Evolutionary conservation across 441 rosid species (phyloP).

Genomic region (Gossypium laxum): DNA sequence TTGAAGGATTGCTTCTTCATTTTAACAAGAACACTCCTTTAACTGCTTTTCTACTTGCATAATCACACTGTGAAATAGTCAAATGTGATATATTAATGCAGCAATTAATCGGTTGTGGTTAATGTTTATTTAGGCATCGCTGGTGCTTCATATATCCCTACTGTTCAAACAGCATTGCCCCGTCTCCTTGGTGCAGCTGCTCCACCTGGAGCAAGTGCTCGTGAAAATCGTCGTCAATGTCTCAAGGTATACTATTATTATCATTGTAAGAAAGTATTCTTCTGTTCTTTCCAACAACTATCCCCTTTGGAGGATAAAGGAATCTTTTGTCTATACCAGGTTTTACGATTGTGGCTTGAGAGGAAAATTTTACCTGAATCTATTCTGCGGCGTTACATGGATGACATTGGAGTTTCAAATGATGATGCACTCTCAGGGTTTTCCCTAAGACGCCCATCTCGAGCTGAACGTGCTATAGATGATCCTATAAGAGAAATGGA

Average conservation of each 20-base stretch:
- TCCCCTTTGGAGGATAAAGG: slow-evolving; percentile 1
- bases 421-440: slow-evolving; percentile 53
- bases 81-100: neutral
- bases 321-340: slow-evolving; percentile 35
- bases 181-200: slow-evolving; percentile 93
- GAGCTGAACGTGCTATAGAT: slow-evolving; percentile 83
- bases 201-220: slow-evolving; percentile 71
- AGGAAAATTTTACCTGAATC: slow-evolving; percentile 80
- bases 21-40: slow-evolving; percentile 3
- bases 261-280: neutral
- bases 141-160: slow-evolving; percentile 81
- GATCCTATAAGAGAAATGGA: slow-evolving; percentile 98
- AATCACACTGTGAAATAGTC: neutral
- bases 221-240: slow-evolving; percentile 95
- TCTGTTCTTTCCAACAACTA: neutral
- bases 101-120: slow-evolving; percentile 8
- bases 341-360: slow-evolving; percentile 81
- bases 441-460: slow-evolving; percentile 71
- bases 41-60: neutral
- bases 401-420: slow-evolving; percentile 73
- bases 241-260: slow-evolving; percentile 46
- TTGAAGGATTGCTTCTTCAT: slow-evolving; percentile 7
- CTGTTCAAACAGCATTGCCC: slow-evolving; percentile 89
- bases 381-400: slow-evolving; percentile 62
- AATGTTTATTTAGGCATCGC: slow-evolving; percentile 55